Percentiles rank a stretch among this genome's conserved stretches.
These are phyloP conservation scores for Mangifera indica DNA, from an alignment of 345 rosid genomes.

Conservation along the genomic window DNA sequence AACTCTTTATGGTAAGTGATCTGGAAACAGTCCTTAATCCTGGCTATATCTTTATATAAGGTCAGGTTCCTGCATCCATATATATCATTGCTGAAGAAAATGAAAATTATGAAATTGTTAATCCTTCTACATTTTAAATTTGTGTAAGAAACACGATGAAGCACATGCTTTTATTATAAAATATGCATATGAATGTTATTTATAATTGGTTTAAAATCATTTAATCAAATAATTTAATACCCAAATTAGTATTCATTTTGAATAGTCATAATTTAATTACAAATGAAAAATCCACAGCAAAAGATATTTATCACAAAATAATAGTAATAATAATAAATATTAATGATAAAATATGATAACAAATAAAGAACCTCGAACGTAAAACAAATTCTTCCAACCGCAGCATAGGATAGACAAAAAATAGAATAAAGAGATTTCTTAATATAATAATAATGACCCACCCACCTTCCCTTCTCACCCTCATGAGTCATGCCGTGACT, in stretches of 20 bases:
- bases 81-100: no score
- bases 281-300: conserved; percentile 2
- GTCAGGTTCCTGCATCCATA: no score
- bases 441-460: conserved; percentile 2
- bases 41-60: neutral
- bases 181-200: no score
- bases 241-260: no score
- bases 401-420: neutral
- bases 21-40: neutral
- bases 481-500: neutral
- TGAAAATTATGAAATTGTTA: neutral
- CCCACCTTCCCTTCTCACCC: conserved; percentile 12
- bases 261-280: no score
- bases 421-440: neutral
- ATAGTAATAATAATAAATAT: conserved; percentile 1
- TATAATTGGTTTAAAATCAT: no score
- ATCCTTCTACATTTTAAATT: neutral
- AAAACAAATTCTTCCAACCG: neutral
- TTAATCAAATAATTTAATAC: no score
- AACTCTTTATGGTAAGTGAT: neutral
- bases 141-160: neutral
- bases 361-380: neutral
- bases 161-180: neutral
- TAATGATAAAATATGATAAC: neutral
- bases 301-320: neutral